Conservation (phyloP, 805 yeast genomes). For the Millerago galiae region DNA sequence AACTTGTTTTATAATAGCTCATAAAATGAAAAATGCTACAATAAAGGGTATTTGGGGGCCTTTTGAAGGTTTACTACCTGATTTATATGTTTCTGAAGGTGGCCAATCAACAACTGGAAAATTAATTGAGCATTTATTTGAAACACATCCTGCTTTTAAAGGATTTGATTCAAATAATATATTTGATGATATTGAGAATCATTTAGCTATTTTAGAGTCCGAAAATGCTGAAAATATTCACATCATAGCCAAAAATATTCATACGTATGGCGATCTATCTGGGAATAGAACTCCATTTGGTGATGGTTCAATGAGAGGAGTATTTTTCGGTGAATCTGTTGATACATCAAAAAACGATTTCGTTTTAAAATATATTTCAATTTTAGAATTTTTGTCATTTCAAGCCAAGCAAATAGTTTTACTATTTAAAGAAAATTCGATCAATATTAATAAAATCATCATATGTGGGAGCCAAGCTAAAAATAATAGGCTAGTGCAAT, state of each 20-base stretch:
- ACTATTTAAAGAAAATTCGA: conserved; percentile 21
- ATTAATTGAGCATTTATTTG: conserved; percentile 41
- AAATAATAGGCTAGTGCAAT: conserved; percentile 34
- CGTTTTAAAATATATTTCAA: conserved; percentile 37
- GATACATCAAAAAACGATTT: conserved; percentile 29
- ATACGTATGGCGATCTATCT: conserved; percentile 48
- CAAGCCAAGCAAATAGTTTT: conserved; percentile 39
- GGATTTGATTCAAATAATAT: conserved; percentile 10
- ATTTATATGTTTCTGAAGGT: conserved; percentile 37
- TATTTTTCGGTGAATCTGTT: conserved; percentile 40
- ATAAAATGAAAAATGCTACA: conserved; percentile 10
- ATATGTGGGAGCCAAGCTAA: conserved; percentile 50
- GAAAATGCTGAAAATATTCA: conserved; percentile 17
- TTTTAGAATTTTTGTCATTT: conserved; percentile 45
- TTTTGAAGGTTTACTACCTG: conserved; percentile 31
- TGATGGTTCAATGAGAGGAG: conserved; percentile 43
- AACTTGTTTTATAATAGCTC: conserved; percentile 42
- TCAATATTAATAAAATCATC: conserved; percentile 26
- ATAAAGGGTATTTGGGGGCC: conserved; percentile 59
- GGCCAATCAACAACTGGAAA: conserved; percentile 58
- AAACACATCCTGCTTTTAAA: conserved; percentile 31
- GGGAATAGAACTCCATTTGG: conserved; percentile 56
- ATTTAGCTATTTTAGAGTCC: conserved; percentile 14
- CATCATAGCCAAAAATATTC: conserved; percentile 29
- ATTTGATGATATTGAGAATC: conserved; percentile 20